These are phyloP conservation scores for Hericium rajendrae DNA, from an alignment of 768 basidiomycete genomes.

Conservation along the genomic window DNA sequence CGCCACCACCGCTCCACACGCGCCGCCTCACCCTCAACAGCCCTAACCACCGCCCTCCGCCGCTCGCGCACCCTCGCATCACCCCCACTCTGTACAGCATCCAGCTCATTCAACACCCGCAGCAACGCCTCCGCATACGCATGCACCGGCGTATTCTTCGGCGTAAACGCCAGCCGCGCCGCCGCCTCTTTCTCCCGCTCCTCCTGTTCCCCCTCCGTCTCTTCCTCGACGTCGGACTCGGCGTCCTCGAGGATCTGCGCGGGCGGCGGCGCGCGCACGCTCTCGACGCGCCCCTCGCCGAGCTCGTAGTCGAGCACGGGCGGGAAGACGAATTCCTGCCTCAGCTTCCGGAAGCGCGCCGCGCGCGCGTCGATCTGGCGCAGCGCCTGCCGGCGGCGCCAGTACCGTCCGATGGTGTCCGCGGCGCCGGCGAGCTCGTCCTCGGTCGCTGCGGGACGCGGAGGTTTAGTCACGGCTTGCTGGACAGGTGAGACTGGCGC, in stretches of 20 bases:
- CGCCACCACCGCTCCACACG: slow-evolving; percentile 32
- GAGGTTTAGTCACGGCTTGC: not conserved
- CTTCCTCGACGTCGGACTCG: slow-evolving; percentile 1
- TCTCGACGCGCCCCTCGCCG: not conserved
- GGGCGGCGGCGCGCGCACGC: not conserved
- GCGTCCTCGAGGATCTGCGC: not conserved
- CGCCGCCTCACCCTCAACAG: slow-evolving; percentile 48
- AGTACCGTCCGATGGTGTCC: not conserved
- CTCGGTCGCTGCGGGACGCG: not conserved
- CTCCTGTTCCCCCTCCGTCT: not conserved
- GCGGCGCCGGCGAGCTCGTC: not conserved
- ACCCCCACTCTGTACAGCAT: slow-evolving; percentile 53
- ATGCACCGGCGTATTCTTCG: slow-evolving; percentile 49
- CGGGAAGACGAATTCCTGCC: not conserved
- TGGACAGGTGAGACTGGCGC: no score
- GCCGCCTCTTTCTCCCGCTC: not conserved
- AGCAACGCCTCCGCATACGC: slow-evolving; percentile 54
- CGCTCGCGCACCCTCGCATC: slow-evolving; percentile 39
- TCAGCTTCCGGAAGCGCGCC: not conserved
- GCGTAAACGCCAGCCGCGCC: slow-evolving; percentile 41
- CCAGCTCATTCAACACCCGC: slow-evolving; percentile 44
- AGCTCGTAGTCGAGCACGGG: not conserved
- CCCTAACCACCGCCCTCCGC: slow-evolving; percentile 45
- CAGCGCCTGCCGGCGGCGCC: not conserved
- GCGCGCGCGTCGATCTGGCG: not conserved